Evolutionary conservation across 495 filamentous ascomycete genomes (phyloP), one percentile per base, ranked within the genome.

Genomic region (Penicillium samsonianum): DNA sequence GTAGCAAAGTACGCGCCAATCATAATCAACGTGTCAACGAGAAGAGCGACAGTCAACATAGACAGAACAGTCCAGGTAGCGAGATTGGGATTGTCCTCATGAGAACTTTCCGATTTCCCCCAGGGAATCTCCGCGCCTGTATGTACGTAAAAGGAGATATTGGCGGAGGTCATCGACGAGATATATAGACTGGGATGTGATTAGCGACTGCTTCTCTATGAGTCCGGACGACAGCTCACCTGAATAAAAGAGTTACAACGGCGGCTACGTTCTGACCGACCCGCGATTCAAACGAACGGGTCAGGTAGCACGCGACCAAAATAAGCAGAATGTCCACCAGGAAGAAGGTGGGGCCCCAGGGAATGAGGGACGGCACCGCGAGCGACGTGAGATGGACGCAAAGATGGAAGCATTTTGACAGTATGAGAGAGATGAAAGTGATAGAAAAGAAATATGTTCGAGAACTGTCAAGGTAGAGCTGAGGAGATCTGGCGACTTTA

Each of bases 301-400:
- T 35, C 49, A 63, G 58, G 46, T 5, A 53, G 51, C 59, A 58
- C 37, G 51, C 58, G 53, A 64, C 38, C 46, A 61, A 37, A 38
- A 69, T 64, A 23, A 60, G 41, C 2, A 68, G 5, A 17, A 63
- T 50, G 57, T 69, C 67, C 20, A 55, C 61, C 11, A 66, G n/a
- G 40, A 69, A 69, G 49, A 69, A 69, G 11, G 67, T 63, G 35
- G 55, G 37, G 8, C 67, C 59, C 67, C 67, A 69, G 10, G 42
- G 22, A 6, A 63, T 19, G 28, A 69, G 51, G n/a, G 56, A 45
- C 1, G 14, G 7, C 14, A 58, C 9, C 5, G 56, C 43, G 22
- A 69, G 43, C 0, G 61, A 58, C 19, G 55, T 55, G 28, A 53
- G 16, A 46, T 69, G 61, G 51, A 61, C 45, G 40, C 46, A 52